A percentile compares a stretch with the other conserved stretches of the same genome.
phyloP scores from a whole-genome alignment of 2,329 filamentous ascomycete species.

The Dryadomyces quercivorus region DNA sequence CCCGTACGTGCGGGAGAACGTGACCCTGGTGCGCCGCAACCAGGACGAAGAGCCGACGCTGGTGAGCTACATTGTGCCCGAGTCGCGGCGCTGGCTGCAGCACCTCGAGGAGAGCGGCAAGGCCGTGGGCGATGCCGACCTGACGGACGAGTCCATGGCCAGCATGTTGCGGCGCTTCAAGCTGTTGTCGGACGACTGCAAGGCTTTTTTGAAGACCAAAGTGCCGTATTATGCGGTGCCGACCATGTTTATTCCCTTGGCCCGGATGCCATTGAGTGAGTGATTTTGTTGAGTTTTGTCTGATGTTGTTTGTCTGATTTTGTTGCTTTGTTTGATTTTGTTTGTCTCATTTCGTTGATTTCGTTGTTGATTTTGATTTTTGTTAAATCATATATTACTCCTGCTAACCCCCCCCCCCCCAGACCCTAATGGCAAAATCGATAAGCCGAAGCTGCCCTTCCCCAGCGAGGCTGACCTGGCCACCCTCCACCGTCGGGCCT shows the following conservation, averaged over 20 bases:
- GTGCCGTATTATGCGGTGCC: conserved; percentile 67
- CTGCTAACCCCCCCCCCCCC: background rate
- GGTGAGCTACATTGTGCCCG: conserved; percentile 83
- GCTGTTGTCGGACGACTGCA: conserved; percentile 8
- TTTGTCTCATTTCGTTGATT: background rate
- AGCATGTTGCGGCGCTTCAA: conserved; percentile 8
- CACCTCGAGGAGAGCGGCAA: conserved; percentile 37
- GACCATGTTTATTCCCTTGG: conserved; percentile 59
- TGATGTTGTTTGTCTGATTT: background rate
- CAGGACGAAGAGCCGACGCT: conserved; percentile 75
- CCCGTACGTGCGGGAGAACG: conserved; percentile 68
- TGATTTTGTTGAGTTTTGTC: background rate
- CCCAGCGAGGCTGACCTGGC: conserved; percentile 50
- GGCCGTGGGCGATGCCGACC: conserved; percentile 18
- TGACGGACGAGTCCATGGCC: conserved; percentile 7
- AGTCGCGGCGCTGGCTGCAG: conserved; percentile 55
- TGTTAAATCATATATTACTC: too few species aligned
- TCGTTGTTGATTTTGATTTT: background rate
- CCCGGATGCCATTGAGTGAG: conserved; percentile 29
- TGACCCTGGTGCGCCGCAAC: conserved; percentile 74
- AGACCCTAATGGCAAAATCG: conserved; percentile 72
- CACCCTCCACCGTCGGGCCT: conserved; percentile 11
- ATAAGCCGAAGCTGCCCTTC: conserved; percentile 69
- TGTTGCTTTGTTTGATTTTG: background rate
- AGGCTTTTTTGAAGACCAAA: conserved; percentile 50